Evolutionary conservation across 768 basidiomycete genomes (phyloP), one percentile per base, ranked within the genome.

Genomic region (Baorangia bicolor): DNA sequence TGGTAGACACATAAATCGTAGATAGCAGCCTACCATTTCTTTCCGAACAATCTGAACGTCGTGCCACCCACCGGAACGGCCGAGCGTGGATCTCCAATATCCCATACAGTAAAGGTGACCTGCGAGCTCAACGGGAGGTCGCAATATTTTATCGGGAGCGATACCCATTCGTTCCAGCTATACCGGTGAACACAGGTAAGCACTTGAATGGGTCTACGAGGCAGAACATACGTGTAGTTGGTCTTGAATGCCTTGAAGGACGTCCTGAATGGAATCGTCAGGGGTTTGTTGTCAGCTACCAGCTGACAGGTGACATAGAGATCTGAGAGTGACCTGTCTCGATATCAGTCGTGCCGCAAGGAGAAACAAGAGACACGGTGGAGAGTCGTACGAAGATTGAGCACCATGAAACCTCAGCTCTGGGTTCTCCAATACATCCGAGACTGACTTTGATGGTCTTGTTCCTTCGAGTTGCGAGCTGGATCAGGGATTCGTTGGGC

Each of bases 111-210:
- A 65, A 98, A 90, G 0, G 90, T 88, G 49, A 99, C 80, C 64
- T 97, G 94, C 1, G 94, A 86, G 68, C 77, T 88, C 45, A 93
- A 73, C 0, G 94, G 93, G n/a, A 99, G 77, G 67, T 97, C 94
- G 58, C 94, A 93, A 62, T 96, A 97, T 28, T 87, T 86, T 66
- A 97, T 91, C 0, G 96, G 96, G 12, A 98, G 75, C 0, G 89
- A 87, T 38, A 99, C 85, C 84, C 88, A 90, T 77, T 98, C 94
- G 67, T 98, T 98, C 96, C 96, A 99, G 28, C 90, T 93, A 60
- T 21, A 55, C 39, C 54, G 45, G 39, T 18, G 27, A 51, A 56
- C n/a, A 18, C 31, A 46, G 14, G 37, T 49, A 37, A 30, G 31
- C 25, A 20, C 34, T 20, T 18, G 21, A 39, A n/a, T 11, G 13